Evolutionary conservation across 768 basidiomycete genomes (phyloP), one percentile per base, ranked within the genome.

Genomic region (Termitomyces sp.): DNA sequence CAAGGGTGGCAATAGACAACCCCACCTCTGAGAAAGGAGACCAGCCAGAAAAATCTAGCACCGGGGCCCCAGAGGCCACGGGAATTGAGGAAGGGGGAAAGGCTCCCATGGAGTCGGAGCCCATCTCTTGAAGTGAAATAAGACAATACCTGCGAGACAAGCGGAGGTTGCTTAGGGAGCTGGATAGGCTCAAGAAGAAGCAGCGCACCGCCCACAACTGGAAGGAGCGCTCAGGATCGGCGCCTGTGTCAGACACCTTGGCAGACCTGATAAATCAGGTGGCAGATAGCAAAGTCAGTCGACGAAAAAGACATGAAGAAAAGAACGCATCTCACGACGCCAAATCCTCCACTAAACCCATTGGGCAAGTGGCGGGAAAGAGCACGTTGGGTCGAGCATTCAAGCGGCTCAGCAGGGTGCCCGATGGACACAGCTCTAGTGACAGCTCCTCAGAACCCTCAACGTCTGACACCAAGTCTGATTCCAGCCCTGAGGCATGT

Each of bases 91-190:
- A 7, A 7, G 7, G 18, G 7, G 18, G 0, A 13, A 12, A 20
- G 5, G 18, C 2, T 2, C 4, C 3, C 1, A 3, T 15, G 0
- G n/a, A 33, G 30, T 7, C n/a, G 1, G 31, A 33, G 8, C 9
- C 18, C 0, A 30, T 31, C 3, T 31, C 30, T 0, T 2, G 18
- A 0, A 5, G 31, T 0, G 30, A 33, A 1, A 50, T 50, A 1
- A 20, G 6, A 6, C 30, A 31, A 1, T 50, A 50, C 31, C n/a
- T 50, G 4, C n/a, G 18, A 12, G 31, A 50, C 4, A 33, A 50
- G 11, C 6, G 5, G 0, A 4, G 12, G n/a, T 12, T 50, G 1
- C 11, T 34, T 11, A 33, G 20, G 9, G 31, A 33, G 3, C 3
- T 50, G 3, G n/a, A 34, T 1, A 2, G 48, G 12, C 9, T 33